Percentiles rank a stretch among this genome's conserved stretches.
These are phyloP conservation scores for Aspergillus alliaceus DNA, from an alignment of 2,329 filamentous ascomycete species.

Conservation along the genomic window DNA sequence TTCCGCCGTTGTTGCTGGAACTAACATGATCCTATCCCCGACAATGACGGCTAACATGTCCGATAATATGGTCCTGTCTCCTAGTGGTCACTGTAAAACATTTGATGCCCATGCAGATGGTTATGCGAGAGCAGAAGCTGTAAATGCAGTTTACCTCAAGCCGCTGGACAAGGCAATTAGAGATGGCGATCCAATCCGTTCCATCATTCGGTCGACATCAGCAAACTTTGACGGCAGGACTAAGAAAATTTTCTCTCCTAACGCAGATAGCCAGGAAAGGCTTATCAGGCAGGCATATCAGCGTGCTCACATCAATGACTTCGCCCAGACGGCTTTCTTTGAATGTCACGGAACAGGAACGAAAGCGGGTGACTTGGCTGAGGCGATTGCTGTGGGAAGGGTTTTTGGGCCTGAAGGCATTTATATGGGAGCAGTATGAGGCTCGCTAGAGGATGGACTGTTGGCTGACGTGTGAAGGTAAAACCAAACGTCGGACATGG, in stretches of 20 bases:
- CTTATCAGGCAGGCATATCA: slow-evolving; percentile 9
- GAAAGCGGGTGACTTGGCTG: slow-evolving; percentile 15
- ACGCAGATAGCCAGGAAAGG: slow-evolving; percentile 11
- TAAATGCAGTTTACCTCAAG: slow-evolving; percentile 32
- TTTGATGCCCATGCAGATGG: slow-evolving; percentile 30
- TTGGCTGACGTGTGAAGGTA: neutral
- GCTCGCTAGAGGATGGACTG: neutral
- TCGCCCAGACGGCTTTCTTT: slow-evolving; percentile 13
- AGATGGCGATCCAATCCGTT: slow-evolving; percentile 32
- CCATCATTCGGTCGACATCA: slow-evolving; percentile 32
- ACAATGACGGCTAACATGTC: slow-evolving; percentile 26
- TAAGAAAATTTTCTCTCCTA: slow-evolving; percentile 16
- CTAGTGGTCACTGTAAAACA: slow-evolving; percentile 25
- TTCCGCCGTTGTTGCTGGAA: slow-evolving; percentile 34
- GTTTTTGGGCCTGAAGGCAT: slow-evolving; percentile 14
- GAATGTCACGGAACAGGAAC: slow-evolving; percentile 24
- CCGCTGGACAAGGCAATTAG: slow-evolving; percentile 24
- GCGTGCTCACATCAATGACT: slow-evolving; percentile 4
- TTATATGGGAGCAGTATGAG: slow-evolving; percentile 20
- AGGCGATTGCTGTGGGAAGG: slow-evolving; percentile 15
- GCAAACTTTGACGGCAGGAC: slow-evolving; percentile 31
- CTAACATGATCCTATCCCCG: slow-evolving; percentile 34
- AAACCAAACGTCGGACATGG: slow-evolving; percentile 25
- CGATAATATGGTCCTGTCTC: slow-evolving; percentile 35
- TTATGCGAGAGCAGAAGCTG: slow-evolving; percentile 32